A percentile compares a stretch with the other conserved stretches of the same genome.
Conservation (phyloP, 2,329 filamentous ascomycete species). For the Allantophomopsis cytisporea region DNA sequence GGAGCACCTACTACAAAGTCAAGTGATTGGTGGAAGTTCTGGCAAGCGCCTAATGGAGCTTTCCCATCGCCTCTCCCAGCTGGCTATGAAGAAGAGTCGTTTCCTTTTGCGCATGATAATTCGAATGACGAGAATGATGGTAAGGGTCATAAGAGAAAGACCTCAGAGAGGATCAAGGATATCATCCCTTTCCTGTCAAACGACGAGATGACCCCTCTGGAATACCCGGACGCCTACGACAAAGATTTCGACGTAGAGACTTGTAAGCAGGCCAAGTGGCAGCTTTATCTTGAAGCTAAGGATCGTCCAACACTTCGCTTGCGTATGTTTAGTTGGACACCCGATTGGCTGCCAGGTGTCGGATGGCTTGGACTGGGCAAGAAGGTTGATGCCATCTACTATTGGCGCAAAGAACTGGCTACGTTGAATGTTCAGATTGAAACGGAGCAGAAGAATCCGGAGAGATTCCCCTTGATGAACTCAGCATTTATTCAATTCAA, state of each 20-base stretch:
- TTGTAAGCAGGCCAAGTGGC: conserved; percentile 60
- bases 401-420: conserved; percentile 76
- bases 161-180: conserved; percentile 23
- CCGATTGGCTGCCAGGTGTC: conserved; percentile 62
- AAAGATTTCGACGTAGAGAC: conserved; percentile 45
- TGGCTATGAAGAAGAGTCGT: conserved; percentile 25
- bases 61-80: conserved; percentile 50
- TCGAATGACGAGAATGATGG: conserved; percentile 4
- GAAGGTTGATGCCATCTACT: conserved; percentile 91
- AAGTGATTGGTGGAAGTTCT: conserved; percentile 43
- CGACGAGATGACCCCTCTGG: background rate
- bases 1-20: background rate
- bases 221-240: conserved; percentile 52
- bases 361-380: conserved; percentile 68
- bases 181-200: too few species aligned
- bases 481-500: conserved; percentile 99
- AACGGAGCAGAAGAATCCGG: conserved; percentile 70
- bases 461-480: conserved; percentile 83
- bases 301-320: conserved; percentile 56
- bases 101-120: too few species aligned
- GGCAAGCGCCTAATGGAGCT: conserved; percentile 46
- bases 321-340: conserved; percentile 25
- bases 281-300: conserved; percentile 66
- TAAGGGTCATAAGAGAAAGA: conserved; percentile 25
- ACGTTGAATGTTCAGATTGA: conserved; percentile 87